Percentiles rank a stretch among this genome's conserved stretches.
Conservation (phyloP, 2,329 filamentous ascomycete species). For the Aspergillus unguis region DNA sequence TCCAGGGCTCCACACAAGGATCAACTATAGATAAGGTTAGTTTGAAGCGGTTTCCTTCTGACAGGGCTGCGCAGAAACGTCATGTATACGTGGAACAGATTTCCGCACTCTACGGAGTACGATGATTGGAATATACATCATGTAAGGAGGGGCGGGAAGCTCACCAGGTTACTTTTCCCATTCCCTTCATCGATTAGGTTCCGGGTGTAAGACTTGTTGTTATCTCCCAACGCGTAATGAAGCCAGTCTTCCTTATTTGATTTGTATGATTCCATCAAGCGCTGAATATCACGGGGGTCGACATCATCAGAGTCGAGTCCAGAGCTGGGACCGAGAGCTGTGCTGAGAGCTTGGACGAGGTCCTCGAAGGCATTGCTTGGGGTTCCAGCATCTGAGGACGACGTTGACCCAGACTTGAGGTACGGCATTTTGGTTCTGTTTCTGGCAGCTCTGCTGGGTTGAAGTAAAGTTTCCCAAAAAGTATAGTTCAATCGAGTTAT, state of each 20-base stretch:
- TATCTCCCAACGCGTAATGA: constrained; percentile 70
- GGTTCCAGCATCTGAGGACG: constrained; percentile 9
- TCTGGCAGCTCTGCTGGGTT: not conserved
- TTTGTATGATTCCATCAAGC: constrained; percentile 70
- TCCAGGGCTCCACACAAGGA: constrained; percentile 85
- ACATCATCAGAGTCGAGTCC: constrained; percentile 80
- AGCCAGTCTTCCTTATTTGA: constrained; percentile 69
- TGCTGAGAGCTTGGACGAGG: constrained; percentile 70
- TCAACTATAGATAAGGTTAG: constrained; percentile 55
- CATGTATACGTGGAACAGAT: not conserved
- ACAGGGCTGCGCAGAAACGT: not conserved
- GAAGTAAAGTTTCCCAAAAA: not conserved
- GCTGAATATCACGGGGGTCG: constrained; percentile 67
- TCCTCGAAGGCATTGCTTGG: constrained; percentile 55
- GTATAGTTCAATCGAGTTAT: not conserved
- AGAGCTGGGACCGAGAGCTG: constrained; percentile 72
- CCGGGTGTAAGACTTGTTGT: constrained; percentile 70
- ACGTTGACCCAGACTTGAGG: constrained; percentile 22
- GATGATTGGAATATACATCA: not conserved
- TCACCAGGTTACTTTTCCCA: constrained; percentile 70
- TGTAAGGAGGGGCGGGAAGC: constrained; percentile 25
- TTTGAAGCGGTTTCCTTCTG: not conserved
- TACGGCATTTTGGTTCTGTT: constrained; percentile 31
- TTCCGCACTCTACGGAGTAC: not conserved
- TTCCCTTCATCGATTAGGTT: constrained; percentile 91